Evolutionary conservation across 2,329 filamentous ascomycete genomes (phyloP).

Genomic region (Penicillium corylophilum): DNA sequence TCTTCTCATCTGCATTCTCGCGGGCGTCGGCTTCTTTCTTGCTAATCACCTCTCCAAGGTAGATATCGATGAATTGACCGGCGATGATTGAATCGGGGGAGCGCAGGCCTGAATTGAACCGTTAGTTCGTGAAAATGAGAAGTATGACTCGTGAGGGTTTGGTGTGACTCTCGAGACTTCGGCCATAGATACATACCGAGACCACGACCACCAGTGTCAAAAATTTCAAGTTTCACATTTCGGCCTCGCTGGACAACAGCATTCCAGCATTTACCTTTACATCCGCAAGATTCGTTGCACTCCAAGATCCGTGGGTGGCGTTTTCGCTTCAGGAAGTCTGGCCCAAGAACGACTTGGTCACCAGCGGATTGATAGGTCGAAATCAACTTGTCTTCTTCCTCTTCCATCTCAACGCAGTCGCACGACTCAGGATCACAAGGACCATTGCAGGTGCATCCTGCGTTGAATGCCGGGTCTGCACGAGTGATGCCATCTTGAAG

Average conservation of each 20-base stretch:
- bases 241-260: conserved; percentile 43
- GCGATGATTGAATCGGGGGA: conserved; percentile 37
- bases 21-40: conserved; percentile 37
- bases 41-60: conserved; percentile 47
- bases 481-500: conserved; percentile 32
- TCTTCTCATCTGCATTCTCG: conserved; percentile 31
- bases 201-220: conserved; percentile 42
- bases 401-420: conserved; percentile 33
- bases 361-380: conserved; percentile 28
- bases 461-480: conserved; percentile 28
- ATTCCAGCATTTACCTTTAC: conserved; percentile 40
- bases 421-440: conserved; percentile 30
- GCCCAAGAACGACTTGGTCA: conserved; percentile 26
- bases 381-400: conserved; percentile 29
- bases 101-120: conserved; percentile 35
- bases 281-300: conserved; percentile 41
- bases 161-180: too few species aligned
- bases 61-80: conserved; percentile 48
- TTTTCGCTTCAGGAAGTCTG: conserved; percentile 32
- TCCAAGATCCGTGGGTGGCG: conserved; percentile 39
- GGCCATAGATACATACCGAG: conserved; percentile 33
- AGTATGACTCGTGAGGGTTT: too few species aligned
- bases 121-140: conserved; percentile 6
- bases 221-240: conserved; percentile 43
- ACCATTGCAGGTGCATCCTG: conserved; percentile 32